phyloP scores from a whole-genome alignment of 345 rosid genomes.

The rapeseed (Brassica napus) region Da-Ae NC_063442.1:37499501-37500000 shows the following conservation, averaged over 20 bases:
- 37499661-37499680: constrained; percentile 79
- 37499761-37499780: neutral
- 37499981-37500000: neutral
- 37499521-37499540: constrained; percentile 77
- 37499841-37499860: constrained; percentile 34
- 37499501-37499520: constrained; percentile 93
- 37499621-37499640: constrained; percentile 65
- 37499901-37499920: constrained; percentile 12
- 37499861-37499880: constrained; percentile 24
- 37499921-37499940: constrained; percentile 8
- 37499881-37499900: constrained; percentile 43
- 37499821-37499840: neutral
- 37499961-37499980: neutral
- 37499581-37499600: constrained; percentile 64
- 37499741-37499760: constrained; percentile 33
- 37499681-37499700: constrained; percentile 81
- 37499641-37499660: constrained; percentile 65
- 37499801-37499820: neutral
- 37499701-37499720: constrained; percentile 20
- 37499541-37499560: constrained; percentile 82
- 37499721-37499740: constrained; percentile 22
- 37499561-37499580: constrained; percentile 88
- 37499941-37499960: neutral
- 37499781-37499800: neutral
- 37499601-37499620: constrained; percentile 62